These are phyloP conservation scores for Fusarium neocosmosporiellum DNA, from an alignment of 2,329 filamentous ascomycete genomes.

Conservation along the genomic window DNA sequence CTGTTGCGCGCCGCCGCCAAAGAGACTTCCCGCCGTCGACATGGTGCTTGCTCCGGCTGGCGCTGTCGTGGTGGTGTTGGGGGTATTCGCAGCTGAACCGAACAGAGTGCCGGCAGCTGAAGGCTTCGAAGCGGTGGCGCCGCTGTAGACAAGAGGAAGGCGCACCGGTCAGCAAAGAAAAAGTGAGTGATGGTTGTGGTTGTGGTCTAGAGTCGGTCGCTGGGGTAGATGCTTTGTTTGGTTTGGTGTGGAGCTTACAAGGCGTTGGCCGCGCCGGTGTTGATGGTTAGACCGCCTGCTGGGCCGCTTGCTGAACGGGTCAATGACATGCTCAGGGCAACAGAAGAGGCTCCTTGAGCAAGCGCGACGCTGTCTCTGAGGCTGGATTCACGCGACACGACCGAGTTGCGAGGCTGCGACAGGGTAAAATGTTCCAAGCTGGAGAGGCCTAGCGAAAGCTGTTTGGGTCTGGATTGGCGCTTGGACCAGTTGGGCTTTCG, in stretches of 20 bases:
- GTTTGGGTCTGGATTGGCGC: constrained; percentile 27
- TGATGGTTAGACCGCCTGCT: constrained; percentile 71
- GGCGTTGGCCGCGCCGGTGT: constrained; percentile 69
- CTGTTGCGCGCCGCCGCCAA: constrained; percentile 42
- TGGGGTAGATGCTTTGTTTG: constrained; percentile 36
- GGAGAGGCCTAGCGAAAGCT: constrained; percentile 9
- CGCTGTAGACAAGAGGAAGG: constrained; percentile 30
- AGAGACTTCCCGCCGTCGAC: constrained; percentile 50
- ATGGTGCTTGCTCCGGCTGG: constrained; percentile 45
- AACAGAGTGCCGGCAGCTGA: constrained; percentile 52
- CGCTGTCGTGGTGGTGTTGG: constrained; percentile 43
- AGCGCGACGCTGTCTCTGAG: constrained; percentile 36
- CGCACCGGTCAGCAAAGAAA: constrained; percentile 29
- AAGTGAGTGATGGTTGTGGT: neutral
- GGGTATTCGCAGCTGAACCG: constrained; percentile 45
- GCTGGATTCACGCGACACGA: constrained; percentile 30
- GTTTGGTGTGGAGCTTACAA: constrained; percentile 48
- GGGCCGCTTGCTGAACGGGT: constrained; percentile 70
- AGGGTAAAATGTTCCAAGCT: constrained; percentile 30
- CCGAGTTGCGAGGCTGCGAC: constrained; percentile 36
- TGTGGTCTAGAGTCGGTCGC: constrained; percentile 1
- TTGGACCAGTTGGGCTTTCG: constrained; percentile 27
- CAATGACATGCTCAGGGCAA: constrained; percentile 57
- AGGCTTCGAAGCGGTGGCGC: constrained; percentile 45
- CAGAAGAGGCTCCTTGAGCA: constrained; percentile 22